These are phyloP conservation scores for Suzukiozyma palmioleophila DNA, from an alignment of 1,139 yeast genomes.

Conservation along the genomic window DNA sequence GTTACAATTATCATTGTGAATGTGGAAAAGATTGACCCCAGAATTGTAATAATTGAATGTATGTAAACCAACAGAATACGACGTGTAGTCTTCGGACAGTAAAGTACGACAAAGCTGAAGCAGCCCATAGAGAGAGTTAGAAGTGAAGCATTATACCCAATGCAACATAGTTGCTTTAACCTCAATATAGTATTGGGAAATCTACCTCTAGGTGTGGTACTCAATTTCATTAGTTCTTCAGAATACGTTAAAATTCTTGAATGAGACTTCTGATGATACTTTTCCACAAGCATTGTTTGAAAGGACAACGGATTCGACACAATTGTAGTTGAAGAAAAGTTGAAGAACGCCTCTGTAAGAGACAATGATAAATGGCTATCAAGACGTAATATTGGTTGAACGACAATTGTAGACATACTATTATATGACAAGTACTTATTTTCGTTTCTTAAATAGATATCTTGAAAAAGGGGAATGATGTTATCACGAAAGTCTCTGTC, in stretches of 20 bases:
- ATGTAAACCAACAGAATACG: not conserved
- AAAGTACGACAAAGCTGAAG: too few species aligned
- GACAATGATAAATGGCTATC: constrained; percentile 4
- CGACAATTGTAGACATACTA: constrained; percentile 15
- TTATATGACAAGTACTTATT: constrained; percentile 13
- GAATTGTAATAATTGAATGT: not conserved
- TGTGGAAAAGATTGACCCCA: not conserved
- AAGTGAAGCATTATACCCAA: not conserved
- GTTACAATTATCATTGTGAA: not conserved
- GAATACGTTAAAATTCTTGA: not conserved
- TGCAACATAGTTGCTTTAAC: not conserved
- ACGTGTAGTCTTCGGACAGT: not conserved
- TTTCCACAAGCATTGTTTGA: not conserved
- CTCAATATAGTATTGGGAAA: not conserved
- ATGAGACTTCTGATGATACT: not conserved
- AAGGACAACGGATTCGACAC: not conserved
- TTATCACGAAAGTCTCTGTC: not conserved
- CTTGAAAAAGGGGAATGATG: constrained; percentile 10
- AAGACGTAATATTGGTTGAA: constrained; percentile 13
- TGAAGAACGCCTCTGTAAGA: constrained; percentile 16
- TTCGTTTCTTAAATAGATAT: constrained; percentile 20
- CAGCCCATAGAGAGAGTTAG: too few species aligned
- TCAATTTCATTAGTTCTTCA: not conserved
- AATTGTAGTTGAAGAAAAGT: constrained; percentile 4
- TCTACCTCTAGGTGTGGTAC: not conserved